A percentile compares a stretch with the other conserved stretches of the same genome.
These are phyloP conservation scores for Fabrea salina DNA, from an alignment of 169 alveolate species.

Conservation along the genomic window DNA sequence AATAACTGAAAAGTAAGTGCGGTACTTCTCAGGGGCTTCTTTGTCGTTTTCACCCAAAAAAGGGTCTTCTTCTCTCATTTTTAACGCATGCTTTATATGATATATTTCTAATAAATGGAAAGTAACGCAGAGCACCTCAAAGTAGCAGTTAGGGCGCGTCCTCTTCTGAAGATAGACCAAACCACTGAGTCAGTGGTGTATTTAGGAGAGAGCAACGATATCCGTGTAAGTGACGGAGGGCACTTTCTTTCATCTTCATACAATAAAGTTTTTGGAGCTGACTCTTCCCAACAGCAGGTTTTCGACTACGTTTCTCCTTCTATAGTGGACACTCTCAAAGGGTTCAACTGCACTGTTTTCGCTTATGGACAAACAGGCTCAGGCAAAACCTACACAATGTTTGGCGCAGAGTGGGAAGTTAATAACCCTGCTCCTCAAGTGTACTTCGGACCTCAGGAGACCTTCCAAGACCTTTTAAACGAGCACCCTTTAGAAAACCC, in stretches of 20 bases:
- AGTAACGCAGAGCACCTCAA: conserved; percentile 14
- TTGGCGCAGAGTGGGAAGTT: conserved; percentile 53
- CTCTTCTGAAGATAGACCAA: not conserved
- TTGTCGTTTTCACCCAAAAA: no score
- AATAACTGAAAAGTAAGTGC: no score
- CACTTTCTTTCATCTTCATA: not conserved
- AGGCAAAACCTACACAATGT: conserved; percentile 85
- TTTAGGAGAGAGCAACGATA: not conserved
- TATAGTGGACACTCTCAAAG: conserved; percentile 55
- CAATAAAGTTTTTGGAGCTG: not conserved
- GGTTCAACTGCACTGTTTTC: conserved; percentile 84
- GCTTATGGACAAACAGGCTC: conserved; percentile 88
- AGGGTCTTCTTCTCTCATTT: no score
- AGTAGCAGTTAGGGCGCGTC: conserved; percentile 30
- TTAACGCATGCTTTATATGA: no score
- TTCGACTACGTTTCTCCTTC: not conserved
- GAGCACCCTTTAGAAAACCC: not conserved
- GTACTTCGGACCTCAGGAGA: not conserved
- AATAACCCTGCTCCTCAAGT: conserved; percentile 26
- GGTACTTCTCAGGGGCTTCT: no score
- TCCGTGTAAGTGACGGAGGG: not conserved
- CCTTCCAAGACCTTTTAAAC: not conserved
- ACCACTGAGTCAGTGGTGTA: not conserved
- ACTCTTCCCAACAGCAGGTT: not conserved
- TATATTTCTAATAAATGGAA: no score